phyloP scores from a whole-genome alignment of 768 basidiomycete species.

The Cytidiella melzeri region DNA sequence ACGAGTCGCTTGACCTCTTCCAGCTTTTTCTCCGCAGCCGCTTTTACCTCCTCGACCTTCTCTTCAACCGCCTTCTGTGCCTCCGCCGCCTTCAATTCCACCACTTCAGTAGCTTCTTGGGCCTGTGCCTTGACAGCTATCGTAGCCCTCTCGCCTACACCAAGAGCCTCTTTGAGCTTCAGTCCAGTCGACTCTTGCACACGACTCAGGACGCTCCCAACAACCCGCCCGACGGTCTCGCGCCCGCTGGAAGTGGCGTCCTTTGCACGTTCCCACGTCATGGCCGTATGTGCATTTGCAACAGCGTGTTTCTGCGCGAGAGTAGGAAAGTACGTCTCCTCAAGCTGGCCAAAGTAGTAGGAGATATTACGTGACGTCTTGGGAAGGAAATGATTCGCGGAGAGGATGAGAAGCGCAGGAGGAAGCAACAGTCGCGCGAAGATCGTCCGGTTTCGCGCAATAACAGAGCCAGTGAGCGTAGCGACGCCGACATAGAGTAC shows the following conservation, averaged over 20 bases:
- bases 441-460: slow-evolving; percentile 72
- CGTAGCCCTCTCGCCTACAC: slow-evolving; percentile 21
- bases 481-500: slow-evolving; percentile 86
- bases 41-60: slow-evolving; percentile 4
- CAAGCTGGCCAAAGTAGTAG: slow-evolving; percentile 59
- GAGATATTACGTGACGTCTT: slow-evolving; percentile 68
- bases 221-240: slow-evolving; percentile 37
- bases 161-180: slow-evolving; percentile 57
- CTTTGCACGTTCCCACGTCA: slow-evolving; percentile 52
- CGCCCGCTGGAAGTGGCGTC: slow-evolving; percentile 44
- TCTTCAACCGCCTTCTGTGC: not conserved
- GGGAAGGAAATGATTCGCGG: slow-evolving; percentile 83
- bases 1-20: slow-evolving; percentile 7
- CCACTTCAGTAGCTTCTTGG: not conserved
- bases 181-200: slow-evolving; percentile 70
- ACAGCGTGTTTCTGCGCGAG: slow-evolving; percentile 64
- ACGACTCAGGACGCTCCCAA: slow-evolving; percentile 41
- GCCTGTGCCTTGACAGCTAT: not conserved
- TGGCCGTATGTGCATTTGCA: slow-evolving; percentile 51
- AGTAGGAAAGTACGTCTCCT: slow-evolving; percentile 63
- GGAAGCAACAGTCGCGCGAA: slow-evolving; percentile 70
- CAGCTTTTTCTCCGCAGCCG: slow-evolving; percentile 3
- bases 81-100: not conserved
- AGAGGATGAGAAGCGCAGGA: slow-evolving; percentile 60
- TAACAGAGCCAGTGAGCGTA: slow-evolving; percentile 80